Conservation (phyloP, 768 basidiomycete species). For the Suillus discolor region DNA sequence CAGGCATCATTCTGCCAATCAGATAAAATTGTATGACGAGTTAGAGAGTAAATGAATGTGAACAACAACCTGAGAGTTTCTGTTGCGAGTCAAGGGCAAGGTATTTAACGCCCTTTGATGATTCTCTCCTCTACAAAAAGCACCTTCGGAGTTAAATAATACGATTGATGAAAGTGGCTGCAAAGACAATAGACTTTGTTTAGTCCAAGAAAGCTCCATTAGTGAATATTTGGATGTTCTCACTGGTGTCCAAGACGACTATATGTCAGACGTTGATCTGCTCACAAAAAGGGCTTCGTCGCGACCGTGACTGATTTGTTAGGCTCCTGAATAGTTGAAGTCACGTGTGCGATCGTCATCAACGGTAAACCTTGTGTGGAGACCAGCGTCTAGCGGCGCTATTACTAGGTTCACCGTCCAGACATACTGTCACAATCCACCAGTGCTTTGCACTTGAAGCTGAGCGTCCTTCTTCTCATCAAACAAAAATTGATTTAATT, state of each 20-base stretch:
- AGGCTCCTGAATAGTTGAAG: background rate
- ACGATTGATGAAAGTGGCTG: background rate
- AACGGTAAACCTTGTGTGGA: background rate
- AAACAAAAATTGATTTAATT: background rate
- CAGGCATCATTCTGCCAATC: constrained; percentile 25
- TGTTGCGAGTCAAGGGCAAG: background rate
- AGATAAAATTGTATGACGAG: background rate
- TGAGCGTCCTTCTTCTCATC: background rate
- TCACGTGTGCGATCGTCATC: background rate
- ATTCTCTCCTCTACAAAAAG: background rate
- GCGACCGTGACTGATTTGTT: background rate
- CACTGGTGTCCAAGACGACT: constrained; percentile 1
- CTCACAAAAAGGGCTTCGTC: constrained; percentile 1
- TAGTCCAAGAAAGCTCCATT: background rate
- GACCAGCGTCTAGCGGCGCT: background rate
- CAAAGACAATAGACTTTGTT: constrained; percentile 5
- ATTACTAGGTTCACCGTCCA: background rate
- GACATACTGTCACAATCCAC: too few species aligned
- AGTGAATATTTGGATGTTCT: background rate
- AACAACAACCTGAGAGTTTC: background rate
- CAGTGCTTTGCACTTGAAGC: background rate
- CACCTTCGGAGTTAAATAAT: background rate
- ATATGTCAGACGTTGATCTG: background rate
- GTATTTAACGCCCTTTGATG: background rate
- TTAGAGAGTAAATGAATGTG: background rate